Evolutionary conservation across 2,329 filamentous ascomycete species (phyloP), one percentile per base, ranked within the genome.

Genomic region (Apiospora aurea): DNA sequence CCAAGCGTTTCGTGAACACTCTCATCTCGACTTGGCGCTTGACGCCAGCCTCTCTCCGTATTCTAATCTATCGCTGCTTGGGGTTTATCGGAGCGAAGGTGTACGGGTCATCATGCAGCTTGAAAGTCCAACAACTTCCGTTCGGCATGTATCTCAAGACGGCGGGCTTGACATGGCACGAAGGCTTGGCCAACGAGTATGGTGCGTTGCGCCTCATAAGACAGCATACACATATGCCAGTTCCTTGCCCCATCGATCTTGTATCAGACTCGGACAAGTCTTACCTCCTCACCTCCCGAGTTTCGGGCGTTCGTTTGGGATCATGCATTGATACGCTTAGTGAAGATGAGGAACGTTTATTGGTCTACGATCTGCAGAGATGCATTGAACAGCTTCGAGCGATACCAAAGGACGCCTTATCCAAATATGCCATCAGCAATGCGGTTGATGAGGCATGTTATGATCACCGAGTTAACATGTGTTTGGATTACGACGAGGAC

Each of bases 71-170:
- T 67, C 72, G 72, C 67, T 51, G 66, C 41, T 66, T 73, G 34
- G 72, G 41, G 29, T 61, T 57, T 16, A 41, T 70, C 38, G 70
- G 72, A 41, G 44, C 43, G 57, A 43, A 67, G 34, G 46, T 76
- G 47, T 75, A 75, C 71, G 74, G 73, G 21, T 34, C 68, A 44
- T 71, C 70, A 26, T 53, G 24, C 49, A 74, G 73, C 64, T 43
- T 73, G 18, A 66, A 73, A 0, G 75, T 75, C 26, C 75, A 76
- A 70, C 70, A 66, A 16, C 69, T 77, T 47, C 75, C 75, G 7
- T 75, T 76, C 66, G 75, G 75, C 4, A 69, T 77, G 47, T 75
- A 75, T 49, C 24, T 75, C 46, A 77, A 75, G 71, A 61, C 38
- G 46, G 61, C 38, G 2, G 18, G 10, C 26, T 10, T 61, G 47